Percentiles rank a stretch among this genome's conserved stretches.
Conservation (phyloP, 768 basidiomycete species). For the Lactarius vividus region DNA sequence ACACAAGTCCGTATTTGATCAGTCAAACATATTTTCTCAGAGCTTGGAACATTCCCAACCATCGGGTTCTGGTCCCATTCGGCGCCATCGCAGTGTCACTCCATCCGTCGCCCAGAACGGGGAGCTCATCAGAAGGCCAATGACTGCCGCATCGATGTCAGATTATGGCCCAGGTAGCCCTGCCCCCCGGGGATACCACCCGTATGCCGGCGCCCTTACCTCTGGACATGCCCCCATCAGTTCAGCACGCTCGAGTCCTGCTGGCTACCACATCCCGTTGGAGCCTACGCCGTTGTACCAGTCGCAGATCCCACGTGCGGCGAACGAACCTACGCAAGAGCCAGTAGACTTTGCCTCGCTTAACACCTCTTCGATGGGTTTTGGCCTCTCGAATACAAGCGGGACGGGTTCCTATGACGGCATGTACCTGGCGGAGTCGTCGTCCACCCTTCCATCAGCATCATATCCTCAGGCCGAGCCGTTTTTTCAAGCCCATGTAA, state of each 20-base stretch:
- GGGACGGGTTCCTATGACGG: constrained; percentile 26
- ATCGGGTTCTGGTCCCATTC: constrained; percentile 54
- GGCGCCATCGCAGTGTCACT: constrained; percentile 76
- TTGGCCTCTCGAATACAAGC: constrained; percentile 22
- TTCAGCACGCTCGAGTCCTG: constrained; percentile 38
- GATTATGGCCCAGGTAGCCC: constrained; percentile 19
- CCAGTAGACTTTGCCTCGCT: constrained; percentile 6
- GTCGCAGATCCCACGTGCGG: constrained; percentile 28
- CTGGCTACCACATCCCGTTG: constrained; percentile 53
- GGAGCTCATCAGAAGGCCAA: constrained; percentile 47
- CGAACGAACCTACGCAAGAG: constrained; percentile 21
- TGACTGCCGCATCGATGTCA: constrained; percentile 34
- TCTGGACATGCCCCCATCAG: constrained; percentile 27
- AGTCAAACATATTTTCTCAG: constrained; percentile 49
- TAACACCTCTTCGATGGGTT: constrained; percentile 19
- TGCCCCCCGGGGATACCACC: constrained; percentile 36
- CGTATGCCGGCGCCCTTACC: constrained; percentile 33
- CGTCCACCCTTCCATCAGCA: constrained; percentile 28
- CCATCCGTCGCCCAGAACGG: constrained; percentile 57
- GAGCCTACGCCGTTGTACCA: constrained; percentile 28
- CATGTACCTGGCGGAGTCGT: constrained; percentile 34
- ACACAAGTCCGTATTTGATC: constrained; percentile 66
- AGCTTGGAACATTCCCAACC: constrained; percentile 34
- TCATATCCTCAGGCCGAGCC: constrained; percentile 9
- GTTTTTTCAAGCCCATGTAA: constrained; percentile 15